A percentile compares a stretch with the other conserved stretches of the same genome.
Evolutionary conservation across 495 filamentous ascomycete species (phyloP).

Genomic region (Penicillium salamii): DNA sequence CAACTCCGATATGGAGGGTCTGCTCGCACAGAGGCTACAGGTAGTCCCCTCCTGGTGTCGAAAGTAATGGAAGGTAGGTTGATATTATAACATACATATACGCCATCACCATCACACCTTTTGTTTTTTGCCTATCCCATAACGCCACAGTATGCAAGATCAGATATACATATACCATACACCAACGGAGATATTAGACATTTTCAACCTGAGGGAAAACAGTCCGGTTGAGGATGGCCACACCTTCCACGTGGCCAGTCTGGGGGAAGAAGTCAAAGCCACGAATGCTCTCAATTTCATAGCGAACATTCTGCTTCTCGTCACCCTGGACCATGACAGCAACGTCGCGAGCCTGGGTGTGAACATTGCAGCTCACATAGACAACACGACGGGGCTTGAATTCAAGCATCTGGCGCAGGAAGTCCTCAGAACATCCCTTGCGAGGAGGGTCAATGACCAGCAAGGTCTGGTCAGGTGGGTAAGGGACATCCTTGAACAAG

Average conservation of each 20-base stretch:
- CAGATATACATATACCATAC: background rate
- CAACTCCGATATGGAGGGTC: too few relatives aligned
- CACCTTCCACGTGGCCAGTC: slow-evolving; percentile 94
- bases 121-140: background rate
- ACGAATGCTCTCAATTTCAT: slow-evolving; percentile 85
- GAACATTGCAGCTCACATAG: slow-evolving; percentile 97
- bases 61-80: too few relatives aligned
- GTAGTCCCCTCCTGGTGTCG: too few relatives aligned
- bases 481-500: slow-evolving; percentile 71
- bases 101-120: background rate
- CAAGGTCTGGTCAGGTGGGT: slow-evolving; percentile 74
- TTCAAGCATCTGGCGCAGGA: slow-evolving; percentile 72
- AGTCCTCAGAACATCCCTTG: slow-evolving; percentile 87
- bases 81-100: slow-evolving; percentile 2
- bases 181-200: background rate
- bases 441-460: slow-evolving; percentile 92
- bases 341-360: slow-evolving; percentile 93
- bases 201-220: slow-evolving; percentile 14
- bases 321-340: slow-evolving; percentile 73
- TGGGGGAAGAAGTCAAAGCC: slow-evolving; percentile 99
- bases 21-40: too few relatives aligned
- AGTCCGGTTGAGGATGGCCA: slow-evolving; percentile 66
- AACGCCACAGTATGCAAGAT: slow-evolving; percentile 7
- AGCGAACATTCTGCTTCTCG: slow-evolving; percentile 52
- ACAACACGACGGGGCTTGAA: slow-evolving; percentile 76